Percentiles rank a stretch among this genome's conserved stretches.
phyloP scores from a whole-genome alignment of 139 green algal species.

The Chlamydomonas applanata region DNA sequence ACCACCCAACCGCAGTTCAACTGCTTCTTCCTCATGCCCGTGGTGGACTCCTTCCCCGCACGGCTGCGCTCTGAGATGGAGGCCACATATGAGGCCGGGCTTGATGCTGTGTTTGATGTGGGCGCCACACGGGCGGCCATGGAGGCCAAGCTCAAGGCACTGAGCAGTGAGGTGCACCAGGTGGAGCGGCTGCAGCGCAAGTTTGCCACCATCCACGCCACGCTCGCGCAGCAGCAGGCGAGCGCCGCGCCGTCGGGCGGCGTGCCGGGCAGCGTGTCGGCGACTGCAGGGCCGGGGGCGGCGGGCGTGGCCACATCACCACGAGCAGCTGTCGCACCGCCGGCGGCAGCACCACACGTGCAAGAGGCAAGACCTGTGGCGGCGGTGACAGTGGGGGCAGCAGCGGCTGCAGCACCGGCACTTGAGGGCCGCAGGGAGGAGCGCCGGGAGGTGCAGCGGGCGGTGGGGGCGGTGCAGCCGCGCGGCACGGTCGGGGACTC shows the following conservation, averaged over 20 bases:
- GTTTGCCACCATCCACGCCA: constrained; percentile 87
- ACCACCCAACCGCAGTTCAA: constrained; percentile 71
- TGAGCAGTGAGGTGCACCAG: constrained; percentile 49
- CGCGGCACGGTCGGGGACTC: too few relatives aligned
- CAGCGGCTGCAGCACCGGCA: too few relatives aligned
- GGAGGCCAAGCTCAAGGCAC: constrained; percentile 55
- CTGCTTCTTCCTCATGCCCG: constrained; percentile 98
- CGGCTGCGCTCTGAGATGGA: constrained; percentile 85
- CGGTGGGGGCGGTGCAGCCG: too few relatives aligned
- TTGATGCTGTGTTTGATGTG: constrained; percentile 91
- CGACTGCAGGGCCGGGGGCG: too few relatives aligned
- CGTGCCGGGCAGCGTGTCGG: neutral
- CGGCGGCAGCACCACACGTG: too few relatives aligned
- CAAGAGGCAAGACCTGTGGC: too few relatives aligned
- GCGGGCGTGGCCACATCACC: too few relatives aligned
- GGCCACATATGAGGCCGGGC: constrained; percentile 66
- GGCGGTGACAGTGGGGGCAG: too few relatives aligned
- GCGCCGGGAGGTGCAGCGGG: too few relatives aligned
- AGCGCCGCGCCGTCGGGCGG: neutral
- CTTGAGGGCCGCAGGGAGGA: too few relatives aligned
- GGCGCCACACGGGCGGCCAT: constrained; percentile 62
- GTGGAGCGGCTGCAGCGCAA: constrained; percentile 87
- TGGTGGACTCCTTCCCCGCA: constrained; percentile 87
- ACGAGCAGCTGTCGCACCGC: too few relatives aligned
- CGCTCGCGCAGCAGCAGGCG: constrained; percentile 46